Evolutionary conservation across 1,284 basidiomycete genomes (phyloP).

Genomic region (Moesziomyces parantarcticus): DNA sequence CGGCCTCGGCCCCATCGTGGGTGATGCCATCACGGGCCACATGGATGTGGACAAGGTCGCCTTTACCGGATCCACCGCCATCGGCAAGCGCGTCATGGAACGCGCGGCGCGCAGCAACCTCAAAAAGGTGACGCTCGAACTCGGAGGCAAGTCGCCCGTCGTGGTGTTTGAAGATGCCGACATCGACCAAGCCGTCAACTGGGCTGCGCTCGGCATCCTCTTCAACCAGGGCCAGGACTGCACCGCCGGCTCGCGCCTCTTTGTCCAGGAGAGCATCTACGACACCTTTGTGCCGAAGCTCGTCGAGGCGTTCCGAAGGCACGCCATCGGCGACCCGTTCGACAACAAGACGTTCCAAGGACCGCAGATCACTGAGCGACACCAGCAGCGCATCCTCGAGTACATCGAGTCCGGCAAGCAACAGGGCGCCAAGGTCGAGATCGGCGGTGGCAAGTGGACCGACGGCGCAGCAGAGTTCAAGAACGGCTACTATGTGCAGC

Average conservation of each 20-base stretch:
- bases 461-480: constrained; percentile 73
- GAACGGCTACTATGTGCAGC: constrained; percentile 72
- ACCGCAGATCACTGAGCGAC: constrained; percentile 80
- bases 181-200: constrained; percentile 69
- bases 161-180: constrained; percentile 77
- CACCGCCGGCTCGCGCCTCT: constrained; percentile 78
- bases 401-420: constrained; percentile 90
- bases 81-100: constrained; percentile 80
- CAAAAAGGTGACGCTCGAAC: constrained; percentile 81
- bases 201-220: constrained; percentile 82
- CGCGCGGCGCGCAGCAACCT: constrained; percentile 84
- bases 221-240: constrained; percentile 74
- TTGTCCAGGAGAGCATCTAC: constrained; percentile 76
- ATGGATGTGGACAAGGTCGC: constrained; percentile 75
- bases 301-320: constrained; percentile 72
- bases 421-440: constrained; percentile 78
- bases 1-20: constrained; percentile 83
- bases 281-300: constrained; percentile 76
- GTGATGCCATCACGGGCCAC: constrained; percentile 74
- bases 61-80: constrained; percentile 74
- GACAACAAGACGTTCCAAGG: constrained; percentile 78
- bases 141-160: constrained; percentile 85
- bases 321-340: constrained; percentile 84
- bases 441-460: constrained; percentile 73
- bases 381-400: constrained; percentile 87